Conservation (phyloP, 2,329 filamentous ascomycete species). For the Cladophialophora bantiana region DNA sequence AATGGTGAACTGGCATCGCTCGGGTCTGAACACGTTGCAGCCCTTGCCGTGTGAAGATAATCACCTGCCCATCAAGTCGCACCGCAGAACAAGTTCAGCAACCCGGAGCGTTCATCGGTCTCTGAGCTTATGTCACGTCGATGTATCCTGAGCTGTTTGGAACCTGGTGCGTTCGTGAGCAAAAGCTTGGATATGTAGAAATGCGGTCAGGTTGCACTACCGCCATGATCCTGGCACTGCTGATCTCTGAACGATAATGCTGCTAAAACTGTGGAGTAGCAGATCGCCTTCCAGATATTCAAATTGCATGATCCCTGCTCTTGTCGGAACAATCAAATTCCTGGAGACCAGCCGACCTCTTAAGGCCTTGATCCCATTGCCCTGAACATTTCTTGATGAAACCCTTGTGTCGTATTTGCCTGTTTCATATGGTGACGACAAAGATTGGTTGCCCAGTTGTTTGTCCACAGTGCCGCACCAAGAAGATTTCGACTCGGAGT, state of each 20-base stretch:
- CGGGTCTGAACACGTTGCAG: constrained; percentile 1
- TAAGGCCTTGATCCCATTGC: not conserved
- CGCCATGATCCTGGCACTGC: not conserved
- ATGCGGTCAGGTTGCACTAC: not conserved
- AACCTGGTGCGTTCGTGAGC: not conserved
- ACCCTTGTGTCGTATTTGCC: not conserved
- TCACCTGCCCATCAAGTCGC: constrained; percentile 1
- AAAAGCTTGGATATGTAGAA: not conserved
- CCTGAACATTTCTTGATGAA: not conserved
- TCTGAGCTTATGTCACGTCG: not conserved
- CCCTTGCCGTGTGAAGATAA: not conserved
- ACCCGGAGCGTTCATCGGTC: not conserved
- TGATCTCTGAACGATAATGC: not conserved
- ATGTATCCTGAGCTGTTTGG: not conserved
- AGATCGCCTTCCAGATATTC: not conserved
- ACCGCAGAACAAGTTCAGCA: constrained; percentile 9
- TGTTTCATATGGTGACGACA: not conserved
- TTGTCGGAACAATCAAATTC: not conserved
- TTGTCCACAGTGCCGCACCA: not conserved
- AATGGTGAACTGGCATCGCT: not conserved
- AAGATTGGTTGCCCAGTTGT: not conserved
- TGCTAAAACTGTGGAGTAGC: constrained; percentile 8
- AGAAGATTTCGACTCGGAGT: not conserved
- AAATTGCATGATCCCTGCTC: constrained; percentile 7
- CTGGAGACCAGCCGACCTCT: not conserved